Conservation (phyloP, 306 rosid species). For the Neltuma alba region DNA sequence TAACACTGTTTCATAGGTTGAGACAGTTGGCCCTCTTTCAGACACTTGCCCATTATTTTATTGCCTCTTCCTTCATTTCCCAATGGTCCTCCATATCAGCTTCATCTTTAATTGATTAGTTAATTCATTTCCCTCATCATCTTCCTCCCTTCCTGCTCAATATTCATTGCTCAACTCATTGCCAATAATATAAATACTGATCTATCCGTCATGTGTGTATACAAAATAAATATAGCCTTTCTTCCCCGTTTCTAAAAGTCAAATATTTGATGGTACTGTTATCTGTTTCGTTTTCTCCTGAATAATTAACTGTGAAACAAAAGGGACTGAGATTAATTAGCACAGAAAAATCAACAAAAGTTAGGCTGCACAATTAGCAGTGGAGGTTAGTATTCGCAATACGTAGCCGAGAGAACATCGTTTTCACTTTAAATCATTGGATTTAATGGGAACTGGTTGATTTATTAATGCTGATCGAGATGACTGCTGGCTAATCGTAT, state of each 20-base stretch:
- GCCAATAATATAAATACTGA: too few relatives aligned
- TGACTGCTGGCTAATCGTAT: background rate
- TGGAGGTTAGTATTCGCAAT: background rate
- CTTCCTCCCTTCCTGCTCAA: background rate
- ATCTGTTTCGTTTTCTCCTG: background rate
- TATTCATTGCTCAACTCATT: background rate
- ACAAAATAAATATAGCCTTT: background rate
- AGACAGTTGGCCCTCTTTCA: slow-evolving; percentile 46
- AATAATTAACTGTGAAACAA: background rate
- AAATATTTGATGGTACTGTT: background rate
- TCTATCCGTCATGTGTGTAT: too few relatives aligned
- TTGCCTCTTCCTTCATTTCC: background rate
- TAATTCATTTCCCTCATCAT: background rate
- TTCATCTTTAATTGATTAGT: background rate
- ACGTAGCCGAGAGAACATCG: background rate
- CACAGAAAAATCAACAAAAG: background rate
- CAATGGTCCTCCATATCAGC: background rate
- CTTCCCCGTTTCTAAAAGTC: background rate
- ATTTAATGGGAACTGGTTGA: too few relatives aligned
- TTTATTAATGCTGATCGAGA: background rate
- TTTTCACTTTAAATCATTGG: slow-evolving; percentile 8
- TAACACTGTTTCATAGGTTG: slow-evolving; percentile 48
- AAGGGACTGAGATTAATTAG: background rate
- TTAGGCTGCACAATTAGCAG: background rate
- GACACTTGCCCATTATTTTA: slow-evolving; percentile 34